Percentiles rank a stretch among this genome's conserved stretches.
phyloP scores from a whole-genome alignment of 208 protist species.

The Lotmaria passim region DNA sequence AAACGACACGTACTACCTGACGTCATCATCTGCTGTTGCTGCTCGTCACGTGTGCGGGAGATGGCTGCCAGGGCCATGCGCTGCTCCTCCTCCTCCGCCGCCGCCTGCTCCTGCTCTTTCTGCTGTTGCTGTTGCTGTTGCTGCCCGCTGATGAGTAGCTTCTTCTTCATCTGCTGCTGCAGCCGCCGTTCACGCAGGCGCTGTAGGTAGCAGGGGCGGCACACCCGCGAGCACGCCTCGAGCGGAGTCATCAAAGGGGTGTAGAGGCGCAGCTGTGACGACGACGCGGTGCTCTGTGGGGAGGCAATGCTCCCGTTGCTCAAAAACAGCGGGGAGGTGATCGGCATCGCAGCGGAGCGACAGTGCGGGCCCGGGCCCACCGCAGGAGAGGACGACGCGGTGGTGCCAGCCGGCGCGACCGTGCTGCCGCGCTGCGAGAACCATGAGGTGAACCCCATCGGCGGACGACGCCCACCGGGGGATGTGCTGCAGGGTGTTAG shows the following conservation, averaged over 20 bases:
- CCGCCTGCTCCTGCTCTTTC: not conserved
- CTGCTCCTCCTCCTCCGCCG: constrained; percentile 16
- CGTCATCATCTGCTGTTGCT: not conserved
- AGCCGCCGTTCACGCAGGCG: constrained; percentile 24
- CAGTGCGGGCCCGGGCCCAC: not conserved
- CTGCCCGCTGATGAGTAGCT: constrained; percentile 20
- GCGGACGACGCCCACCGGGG: not conserved
- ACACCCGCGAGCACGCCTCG: constrained; percentile 33
- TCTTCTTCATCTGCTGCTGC: constrained; percentile 12
- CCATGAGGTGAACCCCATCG: not conserved
- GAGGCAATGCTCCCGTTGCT: not conserved
- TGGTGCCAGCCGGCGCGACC: not conserved
- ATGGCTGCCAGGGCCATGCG: constrained; percentile 1
- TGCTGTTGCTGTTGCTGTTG: constrained; percentile 8
- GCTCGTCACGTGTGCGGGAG: not conserved
- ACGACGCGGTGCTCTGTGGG: constrained; percentile 6
- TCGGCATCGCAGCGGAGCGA: constrained; percentile 7
- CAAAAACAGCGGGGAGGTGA: constrained; percentile 4
- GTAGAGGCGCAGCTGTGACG: constrained; percentile 15
- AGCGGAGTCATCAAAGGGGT: constrained; percentile 13
- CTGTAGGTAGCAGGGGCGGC: constrained; percentile 28
- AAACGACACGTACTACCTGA: not conserved
- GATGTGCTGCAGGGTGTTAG: not conserved
- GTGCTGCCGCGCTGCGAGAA: not conserved
- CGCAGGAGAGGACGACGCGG: not conserved